These are phyloP conservation scores for Podospora anserina DNA, from an alignment of 495 filamentous ascomycete genomes.

Conservation along the genomic window DNA sequence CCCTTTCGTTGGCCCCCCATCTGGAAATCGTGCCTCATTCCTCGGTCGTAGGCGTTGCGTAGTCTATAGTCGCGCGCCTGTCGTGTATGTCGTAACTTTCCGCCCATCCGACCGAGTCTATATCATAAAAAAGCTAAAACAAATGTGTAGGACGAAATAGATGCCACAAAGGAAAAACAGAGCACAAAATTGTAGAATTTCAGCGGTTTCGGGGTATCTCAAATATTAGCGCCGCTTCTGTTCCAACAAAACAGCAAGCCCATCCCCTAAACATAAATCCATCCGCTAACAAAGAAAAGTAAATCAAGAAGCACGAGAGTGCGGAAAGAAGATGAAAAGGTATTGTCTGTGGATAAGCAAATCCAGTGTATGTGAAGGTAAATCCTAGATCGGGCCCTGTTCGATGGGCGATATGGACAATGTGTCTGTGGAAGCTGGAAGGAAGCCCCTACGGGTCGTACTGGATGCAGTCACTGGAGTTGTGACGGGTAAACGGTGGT, in stretches of 20 bases:
- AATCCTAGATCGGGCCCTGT: background rate
- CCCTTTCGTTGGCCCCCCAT: background rate
- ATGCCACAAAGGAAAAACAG: constrained; percentile 4
- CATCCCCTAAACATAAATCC: constrained; percentile 7
- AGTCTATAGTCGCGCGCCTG: background rate
- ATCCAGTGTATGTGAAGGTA: background rate
- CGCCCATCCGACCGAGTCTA: constrained; percentile 10
- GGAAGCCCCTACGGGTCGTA: background rate
- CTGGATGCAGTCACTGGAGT: constrained; percentile 29
- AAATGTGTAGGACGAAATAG: constrained; percentile 12
- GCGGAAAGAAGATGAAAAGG: background rate
- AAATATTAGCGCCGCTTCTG: constrained; percentile 14
- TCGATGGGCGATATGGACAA: background rate
- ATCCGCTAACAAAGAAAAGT: background rate
- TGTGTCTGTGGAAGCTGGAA: background rate
- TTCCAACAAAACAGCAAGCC: background rate
- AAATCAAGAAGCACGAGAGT: background rate
- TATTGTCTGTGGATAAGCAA: background rate
- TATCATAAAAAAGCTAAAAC: constrained; percentile 2
- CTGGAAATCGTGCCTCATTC: constrained; percentile 18
- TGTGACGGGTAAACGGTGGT: constrained; percentile 43
- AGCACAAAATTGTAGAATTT: background rate
- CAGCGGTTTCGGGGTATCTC: constrained; percentile 20
- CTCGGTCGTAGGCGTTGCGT: constrained; percentile 11
- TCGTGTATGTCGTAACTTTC: constrained; percentile 19